These are phyloP conservation scores for Fusarium pilosicola DNA, from an alignment of 2,329 filamentous ascomycete genomes.

Conservation along the genomic window DNA sequence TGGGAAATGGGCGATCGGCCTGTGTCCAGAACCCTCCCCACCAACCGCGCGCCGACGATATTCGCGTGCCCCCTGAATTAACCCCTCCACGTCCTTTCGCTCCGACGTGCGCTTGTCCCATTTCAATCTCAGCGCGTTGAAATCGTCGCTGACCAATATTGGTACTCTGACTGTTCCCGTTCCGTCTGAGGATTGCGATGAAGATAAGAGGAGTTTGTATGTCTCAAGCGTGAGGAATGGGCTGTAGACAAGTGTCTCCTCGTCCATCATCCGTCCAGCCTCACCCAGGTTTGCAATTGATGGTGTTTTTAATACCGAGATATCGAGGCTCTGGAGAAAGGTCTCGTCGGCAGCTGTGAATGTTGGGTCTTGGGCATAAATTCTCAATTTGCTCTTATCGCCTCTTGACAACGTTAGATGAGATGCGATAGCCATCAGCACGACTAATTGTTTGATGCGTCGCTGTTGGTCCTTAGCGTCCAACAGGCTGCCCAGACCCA, in stretches of 20 bases:
- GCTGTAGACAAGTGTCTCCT: conserved; percentile 39
- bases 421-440: conserved; percentile 35
- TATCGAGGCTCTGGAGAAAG: conserved; percentile 28
- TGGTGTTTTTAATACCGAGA: conserved; percentile 32
- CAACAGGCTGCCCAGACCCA: conserved; percentile 35
- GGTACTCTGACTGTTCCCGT: conserved; percentile 7
- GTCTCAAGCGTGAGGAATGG: conserved; percentile 41
- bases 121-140: conserved; percentile 38
- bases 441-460: conserved; percentile 39
- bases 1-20: conserved; percentile 34
- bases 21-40: conserved; percentile 37
- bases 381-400: neutral
- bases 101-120: conserved; percentile 41
- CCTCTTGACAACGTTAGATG: conserved; percentile 2
- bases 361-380: conserved; percentile 40
- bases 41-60: conserved; percentile 37
- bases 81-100: conserved; percentile 33
- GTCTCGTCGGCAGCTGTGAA: conserved; percentile 37
- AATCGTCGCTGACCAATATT: conserved; percentile 39
- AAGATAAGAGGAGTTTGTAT: conserved; percentile 28
- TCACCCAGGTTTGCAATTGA: conserved; percentile 32
- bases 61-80: conserved; percentile 29
- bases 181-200: neutral
- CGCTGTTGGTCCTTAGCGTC: conserved; percentile 38
- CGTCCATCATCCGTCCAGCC: conserved; percentile 33